phyloP scores from a whole-genome alignment of 257 asterid species.

The Solanum acaule region DNA sequence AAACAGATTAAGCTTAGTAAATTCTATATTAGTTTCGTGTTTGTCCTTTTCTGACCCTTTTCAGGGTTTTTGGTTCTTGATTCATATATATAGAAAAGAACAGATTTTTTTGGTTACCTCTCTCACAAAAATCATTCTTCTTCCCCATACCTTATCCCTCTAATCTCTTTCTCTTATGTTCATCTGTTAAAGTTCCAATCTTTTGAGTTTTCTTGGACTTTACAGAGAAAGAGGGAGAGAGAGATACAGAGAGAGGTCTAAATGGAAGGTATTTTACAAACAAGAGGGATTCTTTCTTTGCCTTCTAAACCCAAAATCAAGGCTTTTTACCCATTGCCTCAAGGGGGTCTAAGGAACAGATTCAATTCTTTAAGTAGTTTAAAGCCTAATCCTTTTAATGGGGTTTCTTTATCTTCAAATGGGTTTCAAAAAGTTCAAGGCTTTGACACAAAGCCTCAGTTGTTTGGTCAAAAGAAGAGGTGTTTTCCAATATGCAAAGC shows the following conservation, averaged over 20 bases:
- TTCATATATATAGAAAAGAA: not conserved
- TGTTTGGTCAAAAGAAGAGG: constrained; percentile 24
- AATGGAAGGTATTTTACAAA: constrained; percentile 76
- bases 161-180: not conserved
- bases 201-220: not conserved
- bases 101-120: not conserved
- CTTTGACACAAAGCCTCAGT: constrained; percentile 32
- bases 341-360: constrained; percentile 48
- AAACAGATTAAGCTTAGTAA: not conserved
- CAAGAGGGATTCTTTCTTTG: constrained; percentile 63
- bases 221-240: constrained; percentile 4
- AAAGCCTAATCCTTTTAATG: constrained; percentile 25
- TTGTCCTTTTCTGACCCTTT: not conserved
- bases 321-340: constrained; percentile 36
- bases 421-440: constrained; percentile 42
- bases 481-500: constrained; percentile 35
- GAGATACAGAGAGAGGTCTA: not conserved
- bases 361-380: constrained; percentile 30
- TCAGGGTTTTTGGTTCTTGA: not conserved
- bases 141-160: not conserved
- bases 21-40: not conserved
- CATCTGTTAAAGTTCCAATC: not conserved
- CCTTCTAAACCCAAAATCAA: constrained; percentile 71
- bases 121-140: not conserved
- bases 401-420: constrained; percentile 20